Evolutionary conservation across 306 rosid species (phyloP).

Genomic region (Carpinus viminea): DNA sequence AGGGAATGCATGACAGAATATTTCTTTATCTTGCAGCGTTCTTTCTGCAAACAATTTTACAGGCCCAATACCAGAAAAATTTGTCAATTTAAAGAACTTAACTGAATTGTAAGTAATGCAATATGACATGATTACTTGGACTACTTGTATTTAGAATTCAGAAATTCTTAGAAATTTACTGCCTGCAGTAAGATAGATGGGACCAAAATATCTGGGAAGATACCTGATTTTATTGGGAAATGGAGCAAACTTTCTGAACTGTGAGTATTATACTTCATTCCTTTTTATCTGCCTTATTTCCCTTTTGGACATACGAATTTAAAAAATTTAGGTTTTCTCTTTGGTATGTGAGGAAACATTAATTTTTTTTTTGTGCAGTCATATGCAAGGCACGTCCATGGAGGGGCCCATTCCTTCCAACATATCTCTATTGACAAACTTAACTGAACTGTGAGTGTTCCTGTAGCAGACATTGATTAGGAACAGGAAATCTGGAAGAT

Average conservation of each 20-base stretch:
- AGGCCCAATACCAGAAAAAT: constrained; percentile 60
- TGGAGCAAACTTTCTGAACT: constrained; percentile 53
- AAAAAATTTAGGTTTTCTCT: not conserved
- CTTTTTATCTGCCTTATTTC: not conserved
- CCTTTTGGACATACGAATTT: constrained; percentile 6
- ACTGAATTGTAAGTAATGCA: constrained; percentile 55
- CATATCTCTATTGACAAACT: constrained; percentile 44
- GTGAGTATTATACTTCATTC: constrained; percentile 43
- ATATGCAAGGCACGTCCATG: constrained; percentile 78
- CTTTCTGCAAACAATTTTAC: constrained; percentile 63
- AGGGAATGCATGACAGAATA: not conserved
- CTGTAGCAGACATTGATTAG: not conserved
- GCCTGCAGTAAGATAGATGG: constrained; percentile 75
- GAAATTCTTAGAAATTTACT: constrained; percentile 24
- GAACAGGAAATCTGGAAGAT: not conserved
- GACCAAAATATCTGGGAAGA: constrained; percentile 51
- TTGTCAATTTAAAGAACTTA: constrained; percentile 55
- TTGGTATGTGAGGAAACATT: not conserved
- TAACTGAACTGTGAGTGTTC: constrained; percentile 49
- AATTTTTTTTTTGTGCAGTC: constrained; percentile 35
- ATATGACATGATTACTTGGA: not conserved
- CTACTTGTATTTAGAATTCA: not conserved
- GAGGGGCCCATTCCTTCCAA: constrained; percentile 66
- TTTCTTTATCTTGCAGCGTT: constrained; percentile 40
- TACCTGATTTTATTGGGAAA: constrained; percentile 69